These are phyloP conservation scores for Porcisia deanei DNA, from an alignment of 208 protist species.

Conservation along the genomic window DNA sequence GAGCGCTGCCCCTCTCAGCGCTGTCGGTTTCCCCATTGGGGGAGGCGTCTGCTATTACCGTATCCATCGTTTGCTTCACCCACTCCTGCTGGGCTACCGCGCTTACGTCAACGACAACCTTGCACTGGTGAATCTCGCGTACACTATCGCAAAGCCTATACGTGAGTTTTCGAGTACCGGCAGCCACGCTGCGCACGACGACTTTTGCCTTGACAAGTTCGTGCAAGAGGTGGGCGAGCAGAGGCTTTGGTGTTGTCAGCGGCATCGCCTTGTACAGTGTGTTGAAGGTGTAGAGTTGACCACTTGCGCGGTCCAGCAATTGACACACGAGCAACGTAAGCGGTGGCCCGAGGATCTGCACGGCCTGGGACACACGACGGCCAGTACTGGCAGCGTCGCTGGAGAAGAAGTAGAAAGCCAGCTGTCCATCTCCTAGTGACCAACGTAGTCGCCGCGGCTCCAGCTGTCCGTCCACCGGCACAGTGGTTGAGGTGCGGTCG, in stretches of 20 bases:
- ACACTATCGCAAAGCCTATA: constrained; percentile 48
- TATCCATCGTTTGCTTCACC: constrained; percentile 17
- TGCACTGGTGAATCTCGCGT: constrained; percentile 29
- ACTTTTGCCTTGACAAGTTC: constrained; percentile 52
- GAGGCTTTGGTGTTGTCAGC: constrained; percentile 38
- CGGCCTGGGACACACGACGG: neutral
- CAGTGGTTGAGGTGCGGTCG: constrained; percentile 16
- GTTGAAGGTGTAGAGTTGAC: constrained; percentile 37
- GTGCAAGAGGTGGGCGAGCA: constrained; percentile 57
- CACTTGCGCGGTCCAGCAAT: constrained; percentile 38
- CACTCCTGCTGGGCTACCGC: constrained; percentile 41
- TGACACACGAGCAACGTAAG: constrained; percentile 59
- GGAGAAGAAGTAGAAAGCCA: constrained; percentile 41
- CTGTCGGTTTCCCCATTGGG: constrained; percentile 7
- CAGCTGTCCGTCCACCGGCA: constrained; percentile 17
- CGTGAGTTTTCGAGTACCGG: constrained; percentile 27
- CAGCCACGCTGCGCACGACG: constrained; percentile 40
- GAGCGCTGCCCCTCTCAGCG: neutral
- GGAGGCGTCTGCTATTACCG: constrained; percentile 10
- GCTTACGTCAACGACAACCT: constrained; percentile 49
- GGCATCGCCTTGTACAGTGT: constrained; percentile 45
- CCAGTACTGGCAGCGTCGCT: constrained; percentile 3
- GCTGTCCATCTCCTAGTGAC: constrained; percentile 36
- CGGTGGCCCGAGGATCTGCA: constrained; percentile 50
- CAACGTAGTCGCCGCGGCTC: constrained; percentile 37